A percentile compares a stretch with the other conserved stretches of the same genome.
Evolutionary conservation across 1,139 yeast species (phyloP).

Genomic region (Geotrichum armillariae): DNA sequence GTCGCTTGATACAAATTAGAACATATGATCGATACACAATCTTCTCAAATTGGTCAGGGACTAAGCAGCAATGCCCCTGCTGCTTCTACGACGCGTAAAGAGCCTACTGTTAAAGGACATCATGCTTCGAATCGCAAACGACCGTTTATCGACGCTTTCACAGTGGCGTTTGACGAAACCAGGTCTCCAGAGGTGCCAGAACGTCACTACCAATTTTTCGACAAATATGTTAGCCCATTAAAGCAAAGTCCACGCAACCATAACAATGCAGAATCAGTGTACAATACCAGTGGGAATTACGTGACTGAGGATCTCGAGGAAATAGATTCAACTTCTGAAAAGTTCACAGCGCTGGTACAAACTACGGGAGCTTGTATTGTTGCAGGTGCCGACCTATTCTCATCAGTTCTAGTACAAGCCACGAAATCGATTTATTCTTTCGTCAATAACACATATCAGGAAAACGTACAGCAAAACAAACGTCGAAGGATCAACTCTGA

Average conservation of each 20-base stretch:
- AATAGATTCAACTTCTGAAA: slow-evolving; percentile 8
- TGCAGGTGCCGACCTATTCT: slow-evolving; percentile 8
- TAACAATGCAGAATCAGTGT: background rate
- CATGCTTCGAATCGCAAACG: background rate
- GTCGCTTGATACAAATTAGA: too few relatives aligned
- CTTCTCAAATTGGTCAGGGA: background rate
- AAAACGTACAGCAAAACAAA: slow-evolving; percentile 10
- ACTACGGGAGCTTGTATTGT: slow-evolving; percentile 14
- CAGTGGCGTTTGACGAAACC: slow-evolving; percentile 6
- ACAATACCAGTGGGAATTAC: background rate
- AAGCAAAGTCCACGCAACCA: background rate
- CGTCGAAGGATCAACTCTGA: slow-evolving; percentile 9
- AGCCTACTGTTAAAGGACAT: background rate
- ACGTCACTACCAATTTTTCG: slow-evolving; percentile 5
- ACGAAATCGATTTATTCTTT: slow-evolving; percentile 9
- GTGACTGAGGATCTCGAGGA: background rate
- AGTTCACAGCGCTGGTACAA: slow-evolving; percentile 11
- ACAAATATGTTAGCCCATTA: slow-evolving; percentile 5
- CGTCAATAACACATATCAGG: slow-evolving; percentile 8
- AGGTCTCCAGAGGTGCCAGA: background rate
- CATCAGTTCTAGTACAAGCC: slow-evolving; percentile 9
- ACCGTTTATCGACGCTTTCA: slow-evolving; percentile 8
- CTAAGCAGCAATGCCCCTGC: background rate
- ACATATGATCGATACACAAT: background rate
- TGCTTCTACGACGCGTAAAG: background rate